Conservation (phyloP, 73 alveolate genomes). For the Breviolum minutum region DNA sequence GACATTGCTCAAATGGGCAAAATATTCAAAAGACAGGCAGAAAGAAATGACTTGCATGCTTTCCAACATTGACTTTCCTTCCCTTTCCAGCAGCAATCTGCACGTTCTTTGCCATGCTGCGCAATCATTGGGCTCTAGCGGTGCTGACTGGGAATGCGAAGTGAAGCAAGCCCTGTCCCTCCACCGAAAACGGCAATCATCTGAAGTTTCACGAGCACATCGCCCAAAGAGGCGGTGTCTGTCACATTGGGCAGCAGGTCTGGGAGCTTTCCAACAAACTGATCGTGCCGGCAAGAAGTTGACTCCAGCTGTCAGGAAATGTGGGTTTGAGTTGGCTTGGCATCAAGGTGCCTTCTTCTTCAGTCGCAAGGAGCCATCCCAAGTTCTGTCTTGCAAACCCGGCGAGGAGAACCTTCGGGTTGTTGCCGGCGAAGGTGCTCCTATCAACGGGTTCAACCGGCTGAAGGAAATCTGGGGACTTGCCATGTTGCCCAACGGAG, state of each 20-base stretch:
- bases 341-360: neutral
- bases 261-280: neutral
- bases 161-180: neutral
- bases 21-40: neutral
- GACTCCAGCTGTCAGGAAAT: neutral
- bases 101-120: neutral
- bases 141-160: neutral
- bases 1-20: neutral
- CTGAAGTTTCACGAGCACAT: no score
- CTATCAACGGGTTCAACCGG: neutral
- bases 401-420: neutral
- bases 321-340: neutral
- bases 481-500: neutral
- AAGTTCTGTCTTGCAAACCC: no score
- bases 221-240: constrained; percentile 28
- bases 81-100: neutral
- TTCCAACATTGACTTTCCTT: neutral
- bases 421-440: neutral
- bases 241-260: neutral
- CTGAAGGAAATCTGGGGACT: neutral
- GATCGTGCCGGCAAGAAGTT: neutral
- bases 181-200: neutral
- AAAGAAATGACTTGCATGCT: neutral
- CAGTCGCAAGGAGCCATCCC: no score
- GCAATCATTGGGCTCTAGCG: neutral